Evolutionary conservation across 2,329 filamentous ascomycete species (phyloP).

Genomic region (Fusarium newnesense): DNA sequence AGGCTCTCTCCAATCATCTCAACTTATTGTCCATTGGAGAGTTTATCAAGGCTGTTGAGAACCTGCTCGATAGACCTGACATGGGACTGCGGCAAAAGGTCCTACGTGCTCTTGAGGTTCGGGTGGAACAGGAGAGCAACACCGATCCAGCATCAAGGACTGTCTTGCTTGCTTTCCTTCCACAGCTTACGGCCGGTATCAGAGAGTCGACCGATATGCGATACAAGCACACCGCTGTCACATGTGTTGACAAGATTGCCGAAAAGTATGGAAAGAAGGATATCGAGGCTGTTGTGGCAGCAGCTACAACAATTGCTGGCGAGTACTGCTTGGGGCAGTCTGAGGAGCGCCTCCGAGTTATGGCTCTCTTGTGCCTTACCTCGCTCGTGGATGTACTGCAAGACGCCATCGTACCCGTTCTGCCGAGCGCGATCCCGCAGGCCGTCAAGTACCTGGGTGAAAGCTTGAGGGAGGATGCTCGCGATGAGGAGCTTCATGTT

Average conservation of each 20-base stretch:
- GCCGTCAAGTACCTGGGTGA: conserved; percentile 76
- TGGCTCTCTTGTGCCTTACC: conserved; percentile 88
- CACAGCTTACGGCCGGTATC: conserved; percentile 81
- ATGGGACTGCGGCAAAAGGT: conserved; percentile 82
- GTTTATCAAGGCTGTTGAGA: conserved; percentile 88
- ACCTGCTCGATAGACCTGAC: conserved; percentile 79
- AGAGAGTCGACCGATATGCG: conserved; percentile 75
- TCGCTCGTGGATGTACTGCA: conserved; percentile 89
- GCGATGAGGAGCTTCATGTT: conserved; percentile 76
- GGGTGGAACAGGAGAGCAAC: conserved; percentile 78
- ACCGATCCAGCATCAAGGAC: conserved; percentile 74
- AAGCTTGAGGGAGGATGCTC: conserved; percentile 64
- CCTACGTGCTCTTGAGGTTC: conserved; percentile 80
- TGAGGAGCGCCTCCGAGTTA: conserved; percentile 78
- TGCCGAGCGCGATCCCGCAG: conserved; percentile 79
- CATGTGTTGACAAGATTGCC: conserved; percentile 90
- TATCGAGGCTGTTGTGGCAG: conserved; percentile 76
- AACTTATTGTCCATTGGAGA: conserved; percentile 86
- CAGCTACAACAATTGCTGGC: conserved; percentile 81
- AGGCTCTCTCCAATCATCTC: conserved; percentile 81
- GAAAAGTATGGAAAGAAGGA: conserved; percentile 97
- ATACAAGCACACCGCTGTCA: conserved; percentile 86
- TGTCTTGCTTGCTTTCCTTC: conserved; percentile 81
- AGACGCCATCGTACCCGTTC: conserved; percentile 84
- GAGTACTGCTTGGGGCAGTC: conserved; percentile 78